Base-by-base conservation (phyloP, 768 basidiomycete genomes). In the Nidula microcarpa region DNA sequence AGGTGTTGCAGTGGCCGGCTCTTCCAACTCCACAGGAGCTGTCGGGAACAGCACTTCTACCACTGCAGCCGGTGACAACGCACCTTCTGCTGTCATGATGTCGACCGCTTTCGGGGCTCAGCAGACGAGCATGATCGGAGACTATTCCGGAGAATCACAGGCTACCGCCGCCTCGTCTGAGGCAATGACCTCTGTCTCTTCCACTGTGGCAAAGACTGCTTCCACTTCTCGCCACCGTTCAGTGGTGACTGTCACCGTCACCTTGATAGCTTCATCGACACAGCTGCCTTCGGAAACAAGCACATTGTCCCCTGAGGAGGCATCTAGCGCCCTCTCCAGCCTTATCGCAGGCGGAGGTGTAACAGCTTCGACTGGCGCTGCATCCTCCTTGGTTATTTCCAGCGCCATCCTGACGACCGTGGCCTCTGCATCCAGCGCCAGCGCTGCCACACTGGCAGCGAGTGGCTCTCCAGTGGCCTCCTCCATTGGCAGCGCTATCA, bases 231-330 rank as follows among this genome's bases (percentile, higher is more conserved):
- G 45, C 9, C 32, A 53, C 9, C 49, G 45, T 9, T 49, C 47
- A 1, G 56, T 49, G 16, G 62, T 67, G 16, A 73, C 73, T 33
- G 66, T 70, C 43, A 70, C 74, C 23, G 59, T 72, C 11, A 68
- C 67, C 17, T 52, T 64, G n/a, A 55, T 59, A 50, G 48, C 57
- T 32, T 34, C 57, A 50, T 45, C 61, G 10, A 65, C 65, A 6
- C 68, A 68, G 4, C 62, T 75, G 39, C 49, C 65, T 4, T 57
- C 73, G 13, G 63, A 67, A 17, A 81, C 79, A 0, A 66, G 68
- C 30, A 79, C 76, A 1, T 61, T 83, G 43, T 64, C 69, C 23
- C 77, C 78, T 7, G 57, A 71, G 9, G 69, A 75, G 33, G 80
- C 76, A 3, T 66, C 72, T 13, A 70, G 67, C 45, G 55, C 78